Percentiles rank a stretch among this genome's conserved stretches.
These are phyloP conservation scores for Pterocarpus santalinus DNA, from an alignment of 306 rosid genomes.

Conservation along the genomic window DNA sequence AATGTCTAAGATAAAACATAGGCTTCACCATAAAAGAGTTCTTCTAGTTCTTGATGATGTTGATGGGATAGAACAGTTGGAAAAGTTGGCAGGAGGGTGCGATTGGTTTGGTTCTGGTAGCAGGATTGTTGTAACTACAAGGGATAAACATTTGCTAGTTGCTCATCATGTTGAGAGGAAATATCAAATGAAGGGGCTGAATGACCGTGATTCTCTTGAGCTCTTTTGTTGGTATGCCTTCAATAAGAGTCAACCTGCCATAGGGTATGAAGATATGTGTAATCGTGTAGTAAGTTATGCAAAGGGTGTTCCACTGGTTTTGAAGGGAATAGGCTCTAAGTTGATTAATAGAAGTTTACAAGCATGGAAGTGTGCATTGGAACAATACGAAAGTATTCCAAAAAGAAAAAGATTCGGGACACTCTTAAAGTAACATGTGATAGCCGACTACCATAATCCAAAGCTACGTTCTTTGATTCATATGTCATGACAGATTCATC, in stretches of 20 bases:
- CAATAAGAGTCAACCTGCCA: neutral
- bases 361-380: no score
- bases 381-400: no score
- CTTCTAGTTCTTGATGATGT: conserved; percentile 49
- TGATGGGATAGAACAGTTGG: neutral
- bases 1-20: neutral
- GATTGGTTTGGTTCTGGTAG: conserved; percentile 41
- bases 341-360: neutral
- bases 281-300: neutral
- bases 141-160: conserved; percentile 24
- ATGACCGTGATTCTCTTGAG: neutral
- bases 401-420: no score
- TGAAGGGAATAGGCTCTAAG: neutral
- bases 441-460: no score
- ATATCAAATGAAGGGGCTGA: conserved; percentile 29
- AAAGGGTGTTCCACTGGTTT: neutral
- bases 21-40: neutral
- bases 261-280: neutral
- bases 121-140: conserved; percentile 38
- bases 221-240: conserved; percentile 36
- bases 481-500: no score
- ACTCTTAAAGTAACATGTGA: no score
- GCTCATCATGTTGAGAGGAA: neutral
- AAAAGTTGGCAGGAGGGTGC: conserved; percentile 29
- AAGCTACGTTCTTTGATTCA: no score